Conservation (phyloP, 768 basidiomycete genomes). For the Termitomyces sp. region DNA sequence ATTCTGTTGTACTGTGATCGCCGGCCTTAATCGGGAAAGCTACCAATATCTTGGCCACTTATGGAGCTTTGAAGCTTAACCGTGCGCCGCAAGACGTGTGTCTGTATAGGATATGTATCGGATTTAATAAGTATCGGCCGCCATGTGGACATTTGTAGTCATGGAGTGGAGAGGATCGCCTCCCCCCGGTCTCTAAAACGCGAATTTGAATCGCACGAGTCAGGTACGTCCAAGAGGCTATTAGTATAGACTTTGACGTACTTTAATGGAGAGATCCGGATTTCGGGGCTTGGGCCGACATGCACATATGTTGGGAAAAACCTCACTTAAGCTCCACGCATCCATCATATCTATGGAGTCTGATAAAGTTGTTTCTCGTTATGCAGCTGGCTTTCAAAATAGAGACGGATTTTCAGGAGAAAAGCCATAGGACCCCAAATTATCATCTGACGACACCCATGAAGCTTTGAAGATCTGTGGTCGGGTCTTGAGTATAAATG, state of each 20-base stretch:
- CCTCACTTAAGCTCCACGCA: slow-evolving; percentile 1
- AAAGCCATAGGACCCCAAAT: too few species aligned
- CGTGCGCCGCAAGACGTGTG: slow-evolving; percentile 5
- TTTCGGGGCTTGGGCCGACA: neutral
- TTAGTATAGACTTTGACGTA: slow-evolving; percentile 1
- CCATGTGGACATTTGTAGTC: slow-evolving; percentile 1
- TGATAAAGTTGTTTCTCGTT: neutral
- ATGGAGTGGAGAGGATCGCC: neutral
- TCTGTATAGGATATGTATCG: neutral
- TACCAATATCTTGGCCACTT: neutral
- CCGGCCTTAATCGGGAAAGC: slow-evolving; percentile 11
- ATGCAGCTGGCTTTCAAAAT: neutral
- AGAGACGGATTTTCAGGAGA: neutral
- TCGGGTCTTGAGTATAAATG: neutral
- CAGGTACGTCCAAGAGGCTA: neutral
- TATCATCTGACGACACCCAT: neutral
- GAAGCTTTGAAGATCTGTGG: neutral
- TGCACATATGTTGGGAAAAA: neutral
- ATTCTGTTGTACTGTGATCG: slow-evolving; percentile 10
- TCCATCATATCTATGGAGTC: neutral
- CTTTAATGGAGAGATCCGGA: neutral
- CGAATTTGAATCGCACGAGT: neutral
- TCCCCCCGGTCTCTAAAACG: slow-evolving; percentile 1
- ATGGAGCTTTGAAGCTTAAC: neutral
- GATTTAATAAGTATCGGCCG: neutral